Base-by-base conservation (phyloP, 345 rosid species). In the Lepidium africanum region DNA sequence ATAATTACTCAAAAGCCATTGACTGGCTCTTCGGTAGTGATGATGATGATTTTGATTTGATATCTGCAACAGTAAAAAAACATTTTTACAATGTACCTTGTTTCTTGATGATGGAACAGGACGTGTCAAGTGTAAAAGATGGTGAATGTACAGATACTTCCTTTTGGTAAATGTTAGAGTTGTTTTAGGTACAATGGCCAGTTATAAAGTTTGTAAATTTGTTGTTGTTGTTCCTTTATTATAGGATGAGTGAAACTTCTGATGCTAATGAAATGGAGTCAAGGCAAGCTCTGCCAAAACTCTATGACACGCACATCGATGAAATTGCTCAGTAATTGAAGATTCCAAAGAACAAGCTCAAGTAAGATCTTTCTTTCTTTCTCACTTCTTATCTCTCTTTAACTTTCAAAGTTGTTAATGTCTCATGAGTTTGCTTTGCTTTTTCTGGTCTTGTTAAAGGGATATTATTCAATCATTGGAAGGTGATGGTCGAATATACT, bases 401-500 rank as follows among this genome's bases (percentile, higher is more conserved):
- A 27, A 42, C 10, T 41, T 7, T 6, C 33, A 46, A 40, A 14
- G 17, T 5, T 53, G 0, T 54, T 75, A 39, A 30, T 10, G 5
- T 27, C 23, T 17, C 59, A 60, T 45, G 41, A 48, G 55, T 37
- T 46, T 40, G 55, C 41, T 15, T 41, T 4, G 11, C 36, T 7
- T 25, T 9, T 1, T 10, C 2, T 17, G 21, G 36, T 47, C 57
- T 9, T 57, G 23, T 52, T 19, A 5, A 81, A 91, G 97, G 84
- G 85, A 82, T 67, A 81, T 91, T 9, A 81, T 89, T 59, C 82
- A 86, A 39, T 77, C 86, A 46, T 86, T 91, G 39, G 99, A 94
- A 80, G 89, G 80, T 48, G 97, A 94, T 76, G 96, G 97, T 32
- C 74, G 87, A 45, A 82, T 94, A 47, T 94, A 94, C 78, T 94